Evolutionary conservation across 164 flowering plant genomes (phyloP), one percentile per base, ranked within the genome.

Genomic region (Taxillus chinensis): DNA sequence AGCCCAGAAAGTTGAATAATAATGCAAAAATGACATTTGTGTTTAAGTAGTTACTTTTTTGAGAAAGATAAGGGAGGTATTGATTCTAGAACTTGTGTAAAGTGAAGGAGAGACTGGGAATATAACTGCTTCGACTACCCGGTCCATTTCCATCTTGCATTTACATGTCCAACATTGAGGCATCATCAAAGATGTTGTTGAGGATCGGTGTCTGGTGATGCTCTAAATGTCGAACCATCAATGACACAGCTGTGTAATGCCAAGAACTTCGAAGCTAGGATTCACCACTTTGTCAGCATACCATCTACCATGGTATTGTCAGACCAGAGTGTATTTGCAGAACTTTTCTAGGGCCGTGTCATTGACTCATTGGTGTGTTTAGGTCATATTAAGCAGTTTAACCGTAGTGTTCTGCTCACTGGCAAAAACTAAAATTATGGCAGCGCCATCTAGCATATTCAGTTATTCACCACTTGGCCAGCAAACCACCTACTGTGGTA

Each of bases 231-330:
- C 0, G 95, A 90, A 5, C 92, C 86, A 65, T 90, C 95, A 7
- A 87, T 65, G 6, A 90, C 80, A 0, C 92, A 79, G 85, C 55
- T 82, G 61, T 4, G 71, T 41, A 0, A 87, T 78, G 2, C 92
- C 95, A n/a, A 83, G 72, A 45, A 90, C 92, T 62, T 69, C 70
- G 62, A 76, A 74, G 15, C 78, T 63, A 8, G 49, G 38, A 65
- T 71, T 73, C 48, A 90, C 89, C 57, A 90, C 97, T 74, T 75
- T 74, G 46, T 86, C 86, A 2, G 83, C 81, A 45, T 80, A 86
- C 64, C 89, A 83, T 2, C 97, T 95, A 7, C 97, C 95, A 68
- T 90, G 97, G 68, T 87, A 90, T 55, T 90, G 97, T 95, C 97
- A 90, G 17, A 84, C 68, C 41, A 90, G 87, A 7, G 97, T 86